Conservation (phyloP, 2,329 filamentous ascomycete species). For the Aspergillus calidoustus region DNA sequence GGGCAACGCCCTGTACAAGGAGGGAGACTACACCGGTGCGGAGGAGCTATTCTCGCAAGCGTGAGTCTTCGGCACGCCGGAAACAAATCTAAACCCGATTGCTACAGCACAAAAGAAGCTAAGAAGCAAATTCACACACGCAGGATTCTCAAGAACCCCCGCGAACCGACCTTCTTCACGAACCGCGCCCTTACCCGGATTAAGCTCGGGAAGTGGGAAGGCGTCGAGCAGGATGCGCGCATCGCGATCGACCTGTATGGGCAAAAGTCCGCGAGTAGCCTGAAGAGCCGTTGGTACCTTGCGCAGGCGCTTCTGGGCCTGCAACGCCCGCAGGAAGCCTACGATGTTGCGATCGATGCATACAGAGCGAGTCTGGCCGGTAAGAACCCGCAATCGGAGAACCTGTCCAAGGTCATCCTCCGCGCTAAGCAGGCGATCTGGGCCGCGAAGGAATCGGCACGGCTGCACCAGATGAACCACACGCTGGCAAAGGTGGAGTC, state of each 20-base stretch:
- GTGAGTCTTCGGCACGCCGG: constrained; percentile 34
- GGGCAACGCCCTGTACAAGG: constrained; percentile 52
- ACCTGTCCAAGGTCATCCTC: constrained; percentile 75
- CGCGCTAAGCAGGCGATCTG: constrained; percentile 84
- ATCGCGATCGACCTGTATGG: constrained; percentile 70
- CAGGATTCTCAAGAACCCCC: constrained; percentile 77
- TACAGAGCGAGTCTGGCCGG: constrained; percentile 70
- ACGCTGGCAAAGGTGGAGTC: constrained; percentile 47
- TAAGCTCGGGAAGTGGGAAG: constrained; percentile 73
- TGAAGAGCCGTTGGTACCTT: constrained; percentile 85
- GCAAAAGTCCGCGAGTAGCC: constrained; percentile 56
- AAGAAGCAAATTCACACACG: constrained; percentile 1
- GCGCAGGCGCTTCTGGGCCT: constrained; percentile 82
- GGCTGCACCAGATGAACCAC: constrained; percentile 51
- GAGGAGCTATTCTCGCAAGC: constrained; percentile 54
- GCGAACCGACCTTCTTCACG: constrained; percentile 80
- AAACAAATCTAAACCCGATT: not conserved
- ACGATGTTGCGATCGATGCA: constrained; percentile 70
- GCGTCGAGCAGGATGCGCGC: constrained; percentile 76
- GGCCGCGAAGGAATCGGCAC: constrained; percentile 68
- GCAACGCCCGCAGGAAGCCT: constrained; percentile 72
- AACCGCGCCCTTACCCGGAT: constrained; percentile 86
- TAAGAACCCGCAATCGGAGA: constrained; percentile 69
- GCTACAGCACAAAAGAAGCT: constrained; percentile 1
- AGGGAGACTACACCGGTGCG: constrained; percentile 49